These are phyloP conservation scores for Globisporangium lucens DNA, from an alignment of 352 stramenopile genomes.

Conservation along the genomic window DNA sequence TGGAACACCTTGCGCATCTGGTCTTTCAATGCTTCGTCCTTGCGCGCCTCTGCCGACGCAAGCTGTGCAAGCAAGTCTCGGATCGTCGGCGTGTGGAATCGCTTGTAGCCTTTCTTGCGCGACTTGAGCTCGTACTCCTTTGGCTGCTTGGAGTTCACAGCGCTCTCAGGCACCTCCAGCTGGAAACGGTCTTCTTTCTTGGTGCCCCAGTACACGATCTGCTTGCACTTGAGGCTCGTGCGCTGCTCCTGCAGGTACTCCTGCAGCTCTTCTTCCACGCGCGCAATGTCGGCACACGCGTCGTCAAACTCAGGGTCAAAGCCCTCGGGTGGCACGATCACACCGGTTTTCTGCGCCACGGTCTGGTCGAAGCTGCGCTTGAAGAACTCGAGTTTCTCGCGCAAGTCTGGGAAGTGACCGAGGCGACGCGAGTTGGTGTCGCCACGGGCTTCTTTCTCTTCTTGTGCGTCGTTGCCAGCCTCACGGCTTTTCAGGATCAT, in stretches of 20 bases:
- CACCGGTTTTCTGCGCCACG: conserved; percentile 84
- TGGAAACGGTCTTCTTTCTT: conserved; percentile 94
- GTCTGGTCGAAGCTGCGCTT: conserved; percentile 95
- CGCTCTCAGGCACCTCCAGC: conserved; percentile 89
- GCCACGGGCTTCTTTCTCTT: no score
- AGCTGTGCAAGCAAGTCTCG: conserved; percentile 76
- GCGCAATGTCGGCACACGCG: conserved; percentile 84
- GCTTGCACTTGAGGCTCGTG: conserved; percentile 64
- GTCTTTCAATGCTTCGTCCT: conserved; percentile 84
- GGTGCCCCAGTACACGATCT: conserved; percentile 93
- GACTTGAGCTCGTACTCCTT: conserved; percentile 95
- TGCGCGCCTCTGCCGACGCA: conserved; percentile 68
- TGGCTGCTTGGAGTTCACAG: conserved; percentile 77
- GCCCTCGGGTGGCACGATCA: conserved; percentile 93
- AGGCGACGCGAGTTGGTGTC: neutral
- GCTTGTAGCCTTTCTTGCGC: conserved; percentile 91
- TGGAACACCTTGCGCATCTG: conserved; percentile 93
- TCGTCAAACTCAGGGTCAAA: conserved; percentile 95
- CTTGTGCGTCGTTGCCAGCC: neutral
- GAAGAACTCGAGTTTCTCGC: conserved; percentile 93
- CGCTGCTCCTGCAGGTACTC: conserved; percentile 86
- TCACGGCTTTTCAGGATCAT: conserved; percentile 44
- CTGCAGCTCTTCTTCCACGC: conserved; percentile 88
- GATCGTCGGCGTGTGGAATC: conserved; percentile 90
- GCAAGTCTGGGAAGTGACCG: conserved; percentile 90